phyloP scores from a whole-genome alignment of 176 grass and related monocot genomes.

The Oryza meyeriana region DNA sequence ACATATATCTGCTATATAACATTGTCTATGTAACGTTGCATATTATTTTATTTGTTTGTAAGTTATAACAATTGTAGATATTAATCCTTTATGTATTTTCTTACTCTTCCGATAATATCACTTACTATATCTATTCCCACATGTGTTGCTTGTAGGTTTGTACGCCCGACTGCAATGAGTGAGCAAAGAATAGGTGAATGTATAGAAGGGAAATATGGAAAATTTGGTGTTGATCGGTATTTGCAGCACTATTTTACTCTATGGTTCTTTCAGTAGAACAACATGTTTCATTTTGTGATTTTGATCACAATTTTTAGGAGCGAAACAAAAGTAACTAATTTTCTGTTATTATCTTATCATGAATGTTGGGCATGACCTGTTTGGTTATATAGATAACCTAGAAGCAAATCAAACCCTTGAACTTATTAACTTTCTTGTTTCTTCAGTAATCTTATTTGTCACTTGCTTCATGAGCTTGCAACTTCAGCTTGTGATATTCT shows the following conservation, averaged over 20 bases:
- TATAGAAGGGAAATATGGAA: slow-evolving; percentile 96
- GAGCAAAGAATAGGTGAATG: slow-evolving; percentile 74
- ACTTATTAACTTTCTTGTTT: background rate
- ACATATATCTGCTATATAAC: background rate
- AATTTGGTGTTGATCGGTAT: slow-evolving; percentile 89
- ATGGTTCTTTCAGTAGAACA: slow-evolving; percentile 17
- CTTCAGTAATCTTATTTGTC: background rate
- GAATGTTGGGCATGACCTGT: background rate
- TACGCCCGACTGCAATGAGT: slow-evolving; percentile 63
- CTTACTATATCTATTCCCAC: background rate
- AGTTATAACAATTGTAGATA: background rate
- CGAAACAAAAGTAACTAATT: background rate
- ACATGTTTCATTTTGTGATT: background rate
- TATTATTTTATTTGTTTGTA: slow-evolving; percentile 1
- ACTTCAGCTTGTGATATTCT: background rate
- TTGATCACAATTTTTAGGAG: background rate
- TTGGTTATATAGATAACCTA: background rate
- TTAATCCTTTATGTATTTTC: background rate
- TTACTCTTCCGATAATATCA: slow-evolving; percentile 17
- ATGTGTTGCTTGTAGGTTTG: slow-evolving; percentile 61
- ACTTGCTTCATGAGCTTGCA: background rate
- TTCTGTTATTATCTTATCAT: slow-evolving; percentile 19
- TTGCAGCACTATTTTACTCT: slow-evolving; percentile 17
- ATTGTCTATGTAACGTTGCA: background rate
- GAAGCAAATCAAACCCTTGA: background rate